Percentiles rank a stretch among this genome's conserved stretches.
These are phyloP conservation scores for Cokeromyces recurvatus DNA, from an alignment of 371 early-diverging fungal species.

Conservation along the genomic window DNA sequence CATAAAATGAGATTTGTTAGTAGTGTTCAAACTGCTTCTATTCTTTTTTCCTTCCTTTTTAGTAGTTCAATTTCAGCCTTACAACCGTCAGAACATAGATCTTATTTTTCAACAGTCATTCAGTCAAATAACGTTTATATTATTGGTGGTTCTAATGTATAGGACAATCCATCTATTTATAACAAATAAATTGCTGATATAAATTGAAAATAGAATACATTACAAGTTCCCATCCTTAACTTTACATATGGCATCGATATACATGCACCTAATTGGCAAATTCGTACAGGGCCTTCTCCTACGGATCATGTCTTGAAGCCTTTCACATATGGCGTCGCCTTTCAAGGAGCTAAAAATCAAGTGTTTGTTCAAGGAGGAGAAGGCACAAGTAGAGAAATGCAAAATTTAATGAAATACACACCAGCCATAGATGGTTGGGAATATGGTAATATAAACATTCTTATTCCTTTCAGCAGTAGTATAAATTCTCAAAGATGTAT, in stretches of 20 bases:
- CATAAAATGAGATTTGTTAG: no score
- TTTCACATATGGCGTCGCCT: slow-evolving; percentile 32
- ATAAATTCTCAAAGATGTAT: no score
- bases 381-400: slow-evolving; percentile 10
- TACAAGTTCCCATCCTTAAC: slow-evolving; percentile 27
- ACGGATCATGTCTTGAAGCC: slow-evolving; percentile 5
- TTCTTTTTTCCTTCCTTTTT: slow-evolving; percentile 2
- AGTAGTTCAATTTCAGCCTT: background rate
- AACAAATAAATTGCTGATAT: background rate
- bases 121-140: slow-evolving; percentile 10
- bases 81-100: slow-evolving; percentile 5
- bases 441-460: no score
- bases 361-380: slow-evolving; percentile 28
- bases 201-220: slow-evolving; percentile 8
- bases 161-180: background rate
- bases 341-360: slow-evolving; percentile 6
- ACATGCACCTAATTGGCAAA: slow-evolving; percentile 20
- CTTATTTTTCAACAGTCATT: slow-evolving; percentile 10
- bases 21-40: slow-evolving; percentile 6
- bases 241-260: slow-evolving; percentile 18
- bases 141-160: slow-evolving; percentile 27
- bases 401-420: slow-evolving; percentile 20
- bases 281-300: background rate
- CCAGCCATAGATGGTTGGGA: slow-evolving; percentile 9
- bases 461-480: no score